A percentile compares a stretch with the other conserved stretches of the same genome.
These are phyloP conservation scores for Penicillium salamii DNA, from an alignment of 495 filamentous ascomycete genomes.

Conservation along the genomic window DNA sequence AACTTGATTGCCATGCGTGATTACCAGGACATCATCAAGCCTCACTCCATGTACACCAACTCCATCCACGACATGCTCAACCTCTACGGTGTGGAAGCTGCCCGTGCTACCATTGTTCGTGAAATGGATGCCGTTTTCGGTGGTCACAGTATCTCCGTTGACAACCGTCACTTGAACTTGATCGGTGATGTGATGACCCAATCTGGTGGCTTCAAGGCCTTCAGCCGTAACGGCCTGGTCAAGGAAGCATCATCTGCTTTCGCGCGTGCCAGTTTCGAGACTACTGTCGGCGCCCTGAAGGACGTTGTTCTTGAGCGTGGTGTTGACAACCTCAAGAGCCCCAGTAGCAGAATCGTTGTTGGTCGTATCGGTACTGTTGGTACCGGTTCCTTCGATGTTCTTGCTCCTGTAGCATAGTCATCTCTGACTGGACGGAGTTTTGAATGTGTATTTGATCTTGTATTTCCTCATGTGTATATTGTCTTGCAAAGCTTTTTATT, in stretches of 20 bases:
- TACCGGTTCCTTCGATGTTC: conserved; percentile 88
- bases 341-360: conserved; percentile 83
- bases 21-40: conserved; percentile 81
- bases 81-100: conserved; percentile 91
- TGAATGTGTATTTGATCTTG: conserved; percentile 8
- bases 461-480: conserved; percentile 22
- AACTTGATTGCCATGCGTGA: conserved; percentile 89
- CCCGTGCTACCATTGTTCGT: conserved; percentile 76
- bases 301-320: conserved; percentile 88
- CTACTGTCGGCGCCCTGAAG: conserved; percentile 86
- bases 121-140: conserved; percentile 87
- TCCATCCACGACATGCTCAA: conserved; percentile 80
- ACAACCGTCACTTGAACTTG: conserved; percentile 88
- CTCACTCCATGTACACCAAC: conserved; percentile 85
- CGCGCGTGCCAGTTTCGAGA: conserved; percentile 99
- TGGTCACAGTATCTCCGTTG: conserved; percentile 89
- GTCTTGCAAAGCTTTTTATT: conserved; percentile 11
- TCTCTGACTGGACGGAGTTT: conserved; percentile 18
- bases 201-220: conserved; percentile 79
- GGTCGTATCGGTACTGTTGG: conserved; percentile 79
- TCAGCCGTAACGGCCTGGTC: conserved; percentile 81
- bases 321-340: conserved; percentile 81
- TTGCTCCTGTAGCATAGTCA: conserved; percentile 59
- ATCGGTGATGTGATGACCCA: conserved; percentile 97
- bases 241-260: conserved; percentile 81